These are phyloP conservation scores for Kalmusia sp. DNA, from an alignment of 2,329 filamentous ascomycete genomes.

Conservation along the genomic window DNA sequence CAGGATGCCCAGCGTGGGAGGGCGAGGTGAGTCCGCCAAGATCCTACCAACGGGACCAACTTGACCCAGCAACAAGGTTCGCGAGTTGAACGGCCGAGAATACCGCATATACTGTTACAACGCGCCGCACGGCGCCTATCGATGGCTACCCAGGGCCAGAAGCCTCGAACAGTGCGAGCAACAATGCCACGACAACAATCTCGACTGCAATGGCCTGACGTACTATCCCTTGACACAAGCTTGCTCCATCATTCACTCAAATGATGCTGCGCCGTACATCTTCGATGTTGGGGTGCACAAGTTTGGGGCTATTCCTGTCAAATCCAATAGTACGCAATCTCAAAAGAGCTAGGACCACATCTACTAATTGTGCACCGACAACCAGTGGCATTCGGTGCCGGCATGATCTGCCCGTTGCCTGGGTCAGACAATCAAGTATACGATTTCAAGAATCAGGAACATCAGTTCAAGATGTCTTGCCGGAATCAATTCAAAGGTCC, in stretches of 20 bases:
- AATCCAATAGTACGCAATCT: background rate
- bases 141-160: slow-evolving; percentile 9
- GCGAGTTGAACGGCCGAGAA: background rate
- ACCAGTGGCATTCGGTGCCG: background rate
- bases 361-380: background rate
- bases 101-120: slow-evolving; percentile 14
- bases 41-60: too few species aligned
- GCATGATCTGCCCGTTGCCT: slow-evolving; percentile 11
- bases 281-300: slow-evolving; percentile 18
- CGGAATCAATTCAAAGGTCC: slow-evolving; percentile 4
- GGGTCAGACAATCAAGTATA: slow-evolving; percentile 16
- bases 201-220: slow-evolving; percentile 16
- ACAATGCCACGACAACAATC: slow-evolving; percentile 6
- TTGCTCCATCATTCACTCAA: slow-evolving; percentile 11
- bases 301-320: slow-evolving; percentile 10
- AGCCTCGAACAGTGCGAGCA: slow-evolving; percentile 12
- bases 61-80: background rate
- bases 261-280: slow-evolving; percentile 5
- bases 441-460: slow-evolving; percentile 8
- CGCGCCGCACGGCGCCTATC: slow-evolving; percentile 11
- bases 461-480: slow-evolving; percentile 15
- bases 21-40: slow-evolving; percentile 8
- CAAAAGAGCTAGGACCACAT: background rate
- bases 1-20: slow-evolving; percentile 12
- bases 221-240: slow-evolving; percentile 8